These are phyloP conservation scores for Xylaria multiplex DNA, from an alignment of 2,329 filamentous ascomycete genomes.

Conservation along the genomic window DNA sequence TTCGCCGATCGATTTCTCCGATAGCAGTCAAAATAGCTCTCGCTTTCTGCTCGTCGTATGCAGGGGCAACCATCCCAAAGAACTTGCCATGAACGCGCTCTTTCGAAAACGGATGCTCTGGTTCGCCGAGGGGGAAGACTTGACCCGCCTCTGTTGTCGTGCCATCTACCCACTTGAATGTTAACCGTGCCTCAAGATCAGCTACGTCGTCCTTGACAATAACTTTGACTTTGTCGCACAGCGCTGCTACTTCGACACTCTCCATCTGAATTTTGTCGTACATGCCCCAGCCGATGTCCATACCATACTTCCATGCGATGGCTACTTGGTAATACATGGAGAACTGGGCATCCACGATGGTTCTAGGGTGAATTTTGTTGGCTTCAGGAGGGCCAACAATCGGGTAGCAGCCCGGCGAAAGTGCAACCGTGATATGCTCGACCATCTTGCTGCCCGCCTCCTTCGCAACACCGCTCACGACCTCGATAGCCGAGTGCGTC, in stretches of 20 bases:
- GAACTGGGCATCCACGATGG: constrained; percentile 46
- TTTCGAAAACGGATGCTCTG: constrained; percentile 39
- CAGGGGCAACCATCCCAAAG: constrained; percentile 37
- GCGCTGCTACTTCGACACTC: constrained; percentile 34
- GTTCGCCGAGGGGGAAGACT: constrained; percentile 41
- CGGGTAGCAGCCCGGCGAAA: constrained; percentile 39
- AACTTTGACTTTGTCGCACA: constrained; percentile 41
- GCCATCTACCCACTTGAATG: constrained; percentile 34
- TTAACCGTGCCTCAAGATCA: constrained; percentile 36
- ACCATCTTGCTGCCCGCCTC: constrained; percentile 26
- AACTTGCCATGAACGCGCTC: constrained; percentile 43
- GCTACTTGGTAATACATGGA: constrained; percentile 48
- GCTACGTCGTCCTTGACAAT: constrained; percentile 30
- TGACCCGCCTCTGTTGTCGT: constrained; percentile 32
- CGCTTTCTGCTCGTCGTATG: constrained; percentile 35
- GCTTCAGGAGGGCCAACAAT: constrained; percentile 40
- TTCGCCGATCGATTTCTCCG: constrained; percentile 32
- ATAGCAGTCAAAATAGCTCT: constrained; percentile 34
- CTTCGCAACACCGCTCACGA: constrained; percentile 37
- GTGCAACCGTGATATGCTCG: constrained; percentile 37
- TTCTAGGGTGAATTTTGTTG: constrained; percentile 44
- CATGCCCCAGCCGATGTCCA: constrained; percentile 41
- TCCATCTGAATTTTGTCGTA: constrained; percentile 42
- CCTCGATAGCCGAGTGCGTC: constrained; percentile 47
- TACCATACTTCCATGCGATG: constrained; percentile 42